Percentiles rank a stretch among this genome's conserved stretches.
Conservation (phyloP, 116 monocot genomes). For the Trichopus zeylanicus region DNA sequence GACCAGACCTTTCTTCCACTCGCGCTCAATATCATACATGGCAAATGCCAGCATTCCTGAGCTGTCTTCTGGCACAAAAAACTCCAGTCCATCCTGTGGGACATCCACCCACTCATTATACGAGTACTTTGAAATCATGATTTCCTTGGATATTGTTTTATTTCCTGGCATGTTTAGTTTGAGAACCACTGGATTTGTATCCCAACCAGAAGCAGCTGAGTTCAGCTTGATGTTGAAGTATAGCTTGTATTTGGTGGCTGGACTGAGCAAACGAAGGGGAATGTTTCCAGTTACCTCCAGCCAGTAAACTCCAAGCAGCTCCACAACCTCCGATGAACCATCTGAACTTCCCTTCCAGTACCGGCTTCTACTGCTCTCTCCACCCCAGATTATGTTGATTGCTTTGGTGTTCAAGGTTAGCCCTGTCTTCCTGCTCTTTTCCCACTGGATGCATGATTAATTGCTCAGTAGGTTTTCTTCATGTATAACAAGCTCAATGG, state of each 20-base stretch:
- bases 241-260: conserved; percentile 5
- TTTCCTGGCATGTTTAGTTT: conserved; percentile 6
- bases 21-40: conserved; percentile 10
- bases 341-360: conserved; percentile 6
- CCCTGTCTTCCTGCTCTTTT: conserved; percentile 5
- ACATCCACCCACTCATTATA: conserved; percentile 2
- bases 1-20: conserved; percentile 14
- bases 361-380: conserved; percentile 5
- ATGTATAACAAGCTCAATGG: no score
- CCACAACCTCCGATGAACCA: conserved; percentile 3
- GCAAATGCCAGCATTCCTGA: conserved; percentile 1
- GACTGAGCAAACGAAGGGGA: conserved; percentile 7
- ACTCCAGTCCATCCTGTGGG: conserved; percentile 12
- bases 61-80: conserved; percentile 9
- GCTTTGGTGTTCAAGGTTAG: conserved; percentile 12
- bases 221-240: background rate
- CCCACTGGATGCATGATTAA: conserved; percentile 6
- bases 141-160: background rate
- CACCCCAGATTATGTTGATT: conserved; percentile 19
- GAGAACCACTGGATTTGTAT: background rate
- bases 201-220: conserved; percentile 4
- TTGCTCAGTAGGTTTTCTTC: no score
- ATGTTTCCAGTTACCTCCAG: conserved; percentile 9
- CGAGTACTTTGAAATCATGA: background rate
- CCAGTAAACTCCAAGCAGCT: conserved; percentile 16